Evolutionary conservation across 2,329 filamentous ascomycete genomes (phyloP), one percentile per base, ranked within the genome.

Genomic region (Pseudonectria buxi): DNA sequence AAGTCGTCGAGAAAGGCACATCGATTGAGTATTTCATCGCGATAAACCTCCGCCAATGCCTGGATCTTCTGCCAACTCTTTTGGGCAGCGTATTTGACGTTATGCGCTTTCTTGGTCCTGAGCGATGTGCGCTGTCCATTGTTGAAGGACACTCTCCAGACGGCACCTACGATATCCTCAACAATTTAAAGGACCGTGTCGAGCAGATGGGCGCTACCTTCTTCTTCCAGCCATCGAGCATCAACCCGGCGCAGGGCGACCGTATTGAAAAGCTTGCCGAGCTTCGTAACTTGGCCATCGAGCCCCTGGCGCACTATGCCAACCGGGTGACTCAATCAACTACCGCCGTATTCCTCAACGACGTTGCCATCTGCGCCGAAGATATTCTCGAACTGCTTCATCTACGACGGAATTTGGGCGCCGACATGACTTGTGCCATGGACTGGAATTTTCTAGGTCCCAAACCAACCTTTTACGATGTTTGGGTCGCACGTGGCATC

Each of bases 341-440:
- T 2, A 67, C 67, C 3, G 54, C 76, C 3, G 33, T 76, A 10
- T 76, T 76, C 41, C 48, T 77, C 30, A 74, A 76, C 51, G 70
- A 77, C 42, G 68, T 78, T 10, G 67, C 68, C 3, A 54, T 60
- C 5, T 77, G 73, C 39, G 28, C 60, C 7, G 72, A 78, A 26
- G 74, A 80, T 42, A 64, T 80, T 12, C 59, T 81, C 4, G 76
- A 79, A 51, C 57, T 79, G 1, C 46, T 68, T 1, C 61, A 71
- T 43, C 73, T 78, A 51, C 65, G 61, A 16, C 45, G 40, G 6
- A 44, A 43, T 3, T 69, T 71, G 26, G 54, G 50, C 3, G 74
- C 73, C 7, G 67, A 73, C 47, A 76, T 76, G 68, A 69, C 67
- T 0, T 81, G 74, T 45, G 72, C 61, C 6, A 70, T 80, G 64